Evolutionary conservation across 331 rosid genomes (phyloP), one percentile per base, ranked within the genome.

Genomic region (Arachis monticola): DNA sequence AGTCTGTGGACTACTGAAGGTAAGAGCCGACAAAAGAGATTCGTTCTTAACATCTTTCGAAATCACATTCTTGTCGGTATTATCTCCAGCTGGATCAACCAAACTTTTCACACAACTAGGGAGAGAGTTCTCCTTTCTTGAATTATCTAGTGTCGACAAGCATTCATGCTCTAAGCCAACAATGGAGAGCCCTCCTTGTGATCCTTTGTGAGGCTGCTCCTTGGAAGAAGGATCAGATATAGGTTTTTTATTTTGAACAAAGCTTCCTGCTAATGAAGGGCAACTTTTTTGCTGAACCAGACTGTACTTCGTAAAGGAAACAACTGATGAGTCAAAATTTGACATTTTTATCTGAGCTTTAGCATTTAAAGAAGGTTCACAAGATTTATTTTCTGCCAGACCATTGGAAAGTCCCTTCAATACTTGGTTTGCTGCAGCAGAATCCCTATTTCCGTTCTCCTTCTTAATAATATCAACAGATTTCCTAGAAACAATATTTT

Each of bases 401-500:
- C 70, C 83, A 79, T 81, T 87, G 75, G 74, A 84, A 77, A 73
- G 42, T 74, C 79, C 87, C 81, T 79, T 87, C 64, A 67, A 62
- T 55, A 62, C 75, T 58, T 75, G 85, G 81, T 79, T 85, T 72
- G 70, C 46, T 55, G 60, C 44, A 42, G 83, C 50, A 83, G 70
- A 46, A n/a, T 51, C 67, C 68, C 70, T 82, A 22, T n/a, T 83
- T 70, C 81, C 87, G 27, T 22, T 85, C 80, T 85, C 91, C 79
- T 86, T 88, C 81, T 69, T 84, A 41, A 70, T 74, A 52, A 81
- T 64, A 58, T 82, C 88, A 42, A 63, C 57, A 3, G 89, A 75
- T 71, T 88, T 95, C 81, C 79, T 83, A 17, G 87, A 82, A 80
- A 82, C 77, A 66, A 74, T 46, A 75, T 62, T 87, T 83, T 82